Evolutionary conservation across 139 green algal genomes (phyloP).

Genomic region (Chlamydomonas incerta): DNA sequence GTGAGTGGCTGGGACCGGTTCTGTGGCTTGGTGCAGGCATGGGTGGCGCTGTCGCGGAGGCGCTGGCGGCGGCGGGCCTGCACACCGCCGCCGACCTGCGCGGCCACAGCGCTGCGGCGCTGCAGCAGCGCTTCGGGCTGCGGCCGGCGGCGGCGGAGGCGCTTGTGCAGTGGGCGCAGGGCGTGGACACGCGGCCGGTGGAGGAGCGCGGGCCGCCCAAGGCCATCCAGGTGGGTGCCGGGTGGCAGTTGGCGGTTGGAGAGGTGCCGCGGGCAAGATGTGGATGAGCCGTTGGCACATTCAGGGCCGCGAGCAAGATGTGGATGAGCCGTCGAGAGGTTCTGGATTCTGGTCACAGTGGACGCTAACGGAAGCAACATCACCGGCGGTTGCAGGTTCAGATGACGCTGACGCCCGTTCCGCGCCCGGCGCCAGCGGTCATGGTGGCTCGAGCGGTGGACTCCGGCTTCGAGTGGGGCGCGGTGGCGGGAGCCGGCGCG

Average conservation of each 20-base stretch:
- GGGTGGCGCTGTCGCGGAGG: not conserved
- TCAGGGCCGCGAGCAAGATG: too few relatives aligned
- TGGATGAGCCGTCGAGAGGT: too few relatives aligned
- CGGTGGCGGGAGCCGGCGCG: not conserved
- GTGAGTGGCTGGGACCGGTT: too few relatives aligned
- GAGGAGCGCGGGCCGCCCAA: slow-evolving; percentile 5
- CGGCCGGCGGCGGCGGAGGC: not conserved
- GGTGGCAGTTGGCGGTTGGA: too few relatives aligned
- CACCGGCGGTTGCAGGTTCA: not conserved
- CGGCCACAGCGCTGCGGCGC: not conserved
- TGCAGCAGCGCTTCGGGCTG: slow-evolving; percentile 2
- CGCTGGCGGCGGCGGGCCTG: not conserved
- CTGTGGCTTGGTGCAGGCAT: not conserved
- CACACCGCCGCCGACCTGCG: not conserved
- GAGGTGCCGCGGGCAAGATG: too few relatives aligned
- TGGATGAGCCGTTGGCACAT: too few relatives aligned
- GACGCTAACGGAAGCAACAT: too few relatives aligned
- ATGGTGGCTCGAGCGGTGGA: not conserved
- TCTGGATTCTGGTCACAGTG: too few relatives aligned
- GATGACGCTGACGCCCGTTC: slow-evolving; percentile 18
- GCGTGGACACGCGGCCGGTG: slow-evolving; percentile 5
- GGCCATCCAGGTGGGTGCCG: slow-evolving; percentile 18
- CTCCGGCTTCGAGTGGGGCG: too few relatives aligned
- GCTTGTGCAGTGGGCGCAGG: not conserved
- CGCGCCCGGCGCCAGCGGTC: not conserved